Evolutionary conservation across 768 basidiomycete species (phyloP).

Genomic region (Lactifluus piperatus): DNA sequence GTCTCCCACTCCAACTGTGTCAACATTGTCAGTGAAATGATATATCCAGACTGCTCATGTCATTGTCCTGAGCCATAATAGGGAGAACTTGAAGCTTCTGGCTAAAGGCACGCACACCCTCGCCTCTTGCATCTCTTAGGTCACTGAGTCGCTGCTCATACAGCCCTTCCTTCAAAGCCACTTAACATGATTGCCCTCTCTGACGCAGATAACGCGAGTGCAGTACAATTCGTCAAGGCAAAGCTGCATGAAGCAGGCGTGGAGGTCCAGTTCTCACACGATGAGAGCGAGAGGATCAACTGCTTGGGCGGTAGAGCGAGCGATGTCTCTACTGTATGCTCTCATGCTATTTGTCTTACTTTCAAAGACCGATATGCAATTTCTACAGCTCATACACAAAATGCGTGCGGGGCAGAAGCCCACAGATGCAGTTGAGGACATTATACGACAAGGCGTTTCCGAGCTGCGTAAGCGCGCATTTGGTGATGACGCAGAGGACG

Average conservation of each 20-base stretch:
- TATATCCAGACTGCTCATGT: constrained; percentile 77
- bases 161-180: constrained; percentile 80
- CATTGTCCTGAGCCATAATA: constrained; percentile 81
- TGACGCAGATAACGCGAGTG: constrained; percentile 77
- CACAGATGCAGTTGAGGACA: constrained; percentile 83
- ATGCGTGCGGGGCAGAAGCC: constrained; percentile 64
- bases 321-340: constrained; percentile 73
- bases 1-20: constrained; percentile 8
- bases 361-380: not conserved
- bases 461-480: constrained; percentile 89
- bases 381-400: constrained; percentile 69
- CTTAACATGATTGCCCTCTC: constrained; percentile 68
- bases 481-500: constrained; percentile 86
- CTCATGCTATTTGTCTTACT: not conserved
- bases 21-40: not conserved
- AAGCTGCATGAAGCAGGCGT: constrained; percentile 58
- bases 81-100: constrained; percentile 77
- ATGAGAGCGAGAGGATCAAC: constrained; percentile 52
- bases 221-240: constrained; percentile 72
- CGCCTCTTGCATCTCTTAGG: not conserved
- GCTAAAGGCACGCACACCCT: constrained; percentile 50
- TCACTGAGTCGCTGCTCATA: not conserved
- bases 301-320: constrained; percentile 86
- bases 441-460: constrained; percentile 66
- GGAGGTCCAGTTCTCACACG: constrained; percentile 42